phyloP scores from a whole-genome alignment of 1,284 basidiomycete species.

The Phenoliferia sp. region DNA sequence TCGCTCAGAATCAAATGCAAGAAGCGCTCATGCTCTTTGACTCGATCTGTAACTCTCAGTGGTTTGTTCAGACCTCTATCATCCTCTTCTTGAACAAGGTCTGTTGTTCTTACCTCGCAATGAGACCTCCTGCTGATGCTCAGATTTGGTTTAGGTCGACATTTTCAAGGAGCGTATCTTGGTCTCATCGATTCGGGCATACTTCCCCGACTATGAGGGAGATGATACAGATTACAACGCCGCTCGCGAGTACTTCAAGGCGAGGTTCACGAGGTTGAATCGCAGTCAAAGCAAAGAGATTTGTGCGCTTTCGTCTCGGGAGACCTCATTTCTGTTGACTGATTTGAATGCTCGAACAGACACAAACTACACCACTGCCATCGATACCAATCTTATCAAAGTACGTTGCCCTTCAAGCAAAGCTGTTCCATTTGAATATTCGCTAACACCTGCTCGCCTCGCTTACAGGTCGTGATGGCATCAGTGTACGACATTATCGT shows the following conservation, averaged over 20 bases:
- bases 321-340: no score
- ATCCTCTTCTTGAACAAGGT: constrained; percentile 54
- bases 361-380: constrained; percentile 79
- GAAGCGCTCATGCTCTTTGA: constrained; percentile 45
- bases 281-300: constrained; percentile 84
- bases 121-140: background rate
- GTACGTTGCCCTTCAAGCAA: background rate
- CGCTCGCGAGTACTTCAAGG: constrained; percentile 85
- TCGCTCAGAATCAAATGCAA: constrained; percentile 41
- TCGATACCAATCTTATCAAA: constrained; percentile 76
- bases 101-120: background rate
- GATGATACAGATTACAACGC: constrained; percentile 56
- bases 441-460: background rate
- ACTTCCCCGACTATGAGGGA: constrained; percentile 59
- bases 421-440: background rate
- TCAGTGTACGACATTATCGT: constrained; percentile 3
- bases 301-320: constrained; percentile 70
- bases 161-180: constrained; percentile 77
- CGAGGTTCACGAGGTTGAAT: constrained; percentile 73
- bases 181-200: constrained; percentile 73
- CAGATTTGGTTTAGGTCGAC: constrained; percentile 50
- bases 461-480: constrained; percentile 2
- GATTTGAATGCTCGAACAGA: constrained; percentile 7
- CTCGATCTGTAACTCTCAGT: constrained; percentile 39
- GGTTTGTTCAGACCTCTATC: constrained; percentile 32